Base-by-base conservation (phyloP, 345 rosid species). In the Laguncularia racemosa region DNA sequence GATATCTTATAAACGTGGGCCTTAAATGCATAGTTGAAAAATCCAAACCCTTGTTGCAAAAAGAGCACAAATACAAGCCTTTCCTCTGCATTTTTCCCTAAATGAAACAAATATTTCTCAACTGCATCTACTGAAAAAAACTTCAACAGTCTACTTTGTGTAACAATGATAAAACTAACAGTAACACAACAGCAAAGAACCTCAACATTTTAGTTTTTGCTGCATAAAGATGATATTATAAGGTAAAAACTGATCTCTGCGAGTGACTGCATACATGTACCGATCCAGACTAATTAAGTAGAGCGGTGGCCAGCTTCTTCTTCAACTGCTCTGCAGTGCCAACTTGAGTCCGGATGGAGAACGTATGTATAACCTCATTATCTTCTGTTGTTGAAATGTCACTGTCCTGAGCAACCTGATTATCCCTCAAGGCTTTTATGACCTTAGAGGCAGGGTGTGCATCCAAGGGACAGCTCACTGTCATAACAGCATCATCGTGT, bases 251-350 rank as follows among this genome's bases (percentile, higher is more conserved):
- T 33, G 54, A 38, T 59, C 18, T 14, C n/a, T n/a, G n/a, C n/a
- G n/a, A n/a, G n/a, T n/a, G n/a, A 38, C 21, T 40, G 19, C 46
- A 21, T 18, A 2, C 44, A 44, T 51, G 15, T 46, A 20, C 54
- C 43, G 45, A 21, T 50, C 13, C n/a, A 48, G 20, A 52, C 77
- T 78, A 84, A 64, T 82, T 78, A 2, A 79, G 54, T 40, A 93
- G 63, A 48, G 86, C 78, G 7, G 85, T 78, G 46, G 73, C 62
- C 44, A 93, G 87, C 82, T 86, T 81, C 69, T 89, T 88, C 76
- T 84, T 93, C 70, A 93, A 63, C 67, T 86, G 91, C 71, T 83
- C 95, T 2, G 95, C 89, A 58, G 71, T 82, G 46, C 92, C 95
- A 62, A 71, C 70, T 50, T 72, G 89, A 44, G 96, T 77, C 47